Evolutionary conservation across 208 protist species (phyloP), one percentile per base, ranked within the genome.

Genomic region (Leptomonas seymouri): DNA sequence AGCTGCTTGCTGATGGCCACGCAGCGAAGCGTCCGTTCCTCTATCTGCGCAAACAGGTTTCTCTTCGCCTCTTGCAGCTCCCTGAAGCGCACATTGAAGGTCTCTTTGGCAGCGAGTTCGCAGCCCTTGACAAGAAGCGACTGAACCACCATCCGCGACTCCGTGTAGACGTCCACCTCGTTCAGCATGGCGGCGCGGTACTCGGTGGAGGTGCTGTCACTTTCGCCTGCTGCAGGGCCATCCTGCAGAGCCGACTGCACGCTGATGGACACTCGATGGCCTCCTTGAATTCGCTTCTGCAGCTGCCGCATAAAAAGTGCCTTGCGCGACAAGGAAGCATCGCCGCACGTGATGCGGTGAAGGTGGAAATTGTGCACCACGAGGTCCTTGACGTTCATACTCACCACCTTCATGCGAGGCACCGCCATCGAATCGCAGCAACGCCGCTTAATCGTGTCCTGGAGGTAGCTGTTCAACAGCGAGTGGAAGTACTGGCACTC

Each of bases 361-460:
- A 92, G 71, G 59, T 94, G 85, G 74, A 91, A 97, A 74, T 96
- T 97, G 74, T 91, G 80, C 70, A 92, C 87, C 63, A 86, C 73
- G 20, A 90, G 41, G 23, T 48, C 65, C 41, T 51, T 54, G 31
- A 60, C 72, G 14, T 60, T 79, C 51, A 97, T 63, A 31, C 81
- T 88, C 31, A 80, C 61, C 42, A 96, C 67, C 55, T 91, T 90
- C 44, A 81, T 80, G 6, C 81, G 74, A 23, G 45, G 65, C 34
- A 93, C 80, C 45, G 95, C 87, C 91, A 97, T 97, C 44, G 84
- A 70, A 28, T 94, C 89, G 68, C 83, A 96, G 75, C 91, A 97
- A 46, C 86, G 80, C 55, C 69, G 49, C 53, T 66, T 59, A 60
- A 96, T 82, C 8, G 53, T 82, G 49, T 92, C 74, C 54, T 92